These are phyloP conservation scores for Alloteropsis semialata DNA, from an alignment of 176 grass and related monocot genomes.

Conservation along the genomic window DNA sequence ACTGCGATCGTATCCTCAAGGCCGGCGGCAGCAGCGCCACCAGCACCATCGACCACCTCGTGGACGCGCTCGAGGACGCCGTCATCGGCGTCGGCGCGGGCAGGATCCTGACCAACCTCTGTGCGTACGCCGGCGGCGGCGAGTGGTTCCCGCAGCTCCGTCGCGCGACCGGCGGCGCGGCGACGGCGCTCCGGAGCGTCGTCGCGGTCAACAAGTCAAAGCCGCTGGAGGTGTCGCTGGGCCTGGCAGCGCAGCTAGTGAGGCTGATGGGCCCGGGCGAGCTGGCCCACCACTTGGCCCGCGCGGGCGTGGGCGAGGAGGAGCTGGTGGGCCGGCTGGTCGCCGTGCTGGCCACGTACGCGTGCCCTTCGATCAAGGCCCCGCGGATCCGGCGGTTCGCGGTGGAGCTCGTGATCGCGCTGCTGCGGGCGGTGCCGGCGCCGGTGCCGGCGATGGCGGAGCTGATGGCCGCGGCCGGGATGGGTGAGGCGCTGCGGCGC, in stretches of 20 bases:
- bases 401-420: constrained; percentile 43
- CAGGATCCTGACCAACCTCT: constrained; percentile 70
- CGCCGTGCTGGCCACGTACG: constrained; percentile 33
- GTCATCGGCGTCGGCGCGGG: constrained; percentile 30
- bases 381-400: constrained; percentile 53
- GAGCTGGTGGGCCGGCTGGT: constrained; percentile 31
- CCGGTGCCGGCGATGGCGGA: background rate
- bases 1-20: constrained; percentile 59
- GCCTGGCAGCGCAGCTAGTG: constrained; percentile 33
- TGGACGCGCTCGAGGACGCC: constrained; percentile 25
- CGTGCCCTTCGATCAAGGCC: constrained; percentile 44
- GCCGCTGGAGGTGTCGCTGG: constrained; percentile 51
- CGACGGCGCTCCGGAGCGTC: constrained; percentile 19
- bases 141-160: constrained; percentile 23
- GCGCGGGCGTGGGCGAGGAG: background rate
- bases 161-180: constrained; percentile 30
- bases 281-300: constrained; percentile 16
- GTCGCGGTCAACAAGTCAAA: background rate
- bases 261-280: constrained; percentile 40
- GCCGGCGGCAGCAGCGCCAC: background rate
- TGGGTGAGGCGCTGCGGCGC: constrained; percentile 26
- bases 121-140: constrained; percentile 19
- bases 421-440: constrained; percentile 15
- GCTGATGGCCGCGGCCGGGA: constrained; percentile 32
- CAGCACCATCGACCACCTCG: constrained; percentile 30